Base-by-base conservation (phyloP, 2,329 filamentous ascomycete genomes). In the Fusarium nodosum region DNA sequence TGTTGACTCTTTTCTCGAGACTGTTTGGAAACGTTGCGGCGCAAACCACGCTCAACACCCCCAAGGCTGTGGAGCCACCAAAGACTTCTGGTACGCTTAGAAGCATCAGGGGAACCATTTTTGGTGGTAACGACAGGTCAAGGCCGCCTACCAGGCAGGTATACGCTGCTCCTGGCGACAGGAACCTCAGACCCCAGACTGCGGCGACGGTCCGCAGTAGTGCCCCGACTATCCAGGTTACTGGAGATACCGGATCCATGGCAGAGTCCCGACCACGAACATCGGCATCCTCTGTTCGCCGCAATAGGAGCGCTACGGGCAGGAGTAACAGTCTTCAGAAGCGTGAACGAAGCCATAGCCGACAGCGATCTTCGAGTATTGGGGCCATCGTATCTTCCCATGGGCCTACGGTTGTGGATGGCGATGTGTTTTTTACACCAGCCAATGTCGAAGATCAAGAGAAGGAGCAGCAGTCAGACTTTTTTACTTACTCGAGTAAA, bases 1-100 rank as follows among this genome's bases (percentile, higher is more conserved):
- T 99, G 39, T 82, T 99, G 22, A 89, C 89, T 18, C 83, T 98
- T 1, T 99, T 96, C 76, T 87, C 90, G 5, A 87, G 92, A 66
- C 83, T 99, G 0, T 98, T 97, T 77, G 91, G 91, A 9, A 80
- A 76, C 31, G 67, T 82, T 13, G 78, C 82, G n/a, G 71, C 79
- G 5, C 87, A 89, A 50, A 80, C 88, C 12, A 79, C 68, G 39
- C 75, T 77, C 72, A 82, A 75, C 68, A 77, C 66, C 34, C 79
- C 74, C 59, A 84, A 74, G 74, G 78, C 84, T n/a, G 74, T 83
- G 22, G 82, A 86, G 22, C 86, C 87, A 7, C 91, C 92, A 5
- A 90, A 89, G 76, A 93, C 93, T 8, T 87, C 89, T 9, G 92
- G 90, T 18, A 94, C 92, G 1, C 81, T 90, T 39, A 88, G 87